phyloP scores from a whole-genome alignment of 1,139 yeast genomes.

The Meyerozyma sp. region DNA sequence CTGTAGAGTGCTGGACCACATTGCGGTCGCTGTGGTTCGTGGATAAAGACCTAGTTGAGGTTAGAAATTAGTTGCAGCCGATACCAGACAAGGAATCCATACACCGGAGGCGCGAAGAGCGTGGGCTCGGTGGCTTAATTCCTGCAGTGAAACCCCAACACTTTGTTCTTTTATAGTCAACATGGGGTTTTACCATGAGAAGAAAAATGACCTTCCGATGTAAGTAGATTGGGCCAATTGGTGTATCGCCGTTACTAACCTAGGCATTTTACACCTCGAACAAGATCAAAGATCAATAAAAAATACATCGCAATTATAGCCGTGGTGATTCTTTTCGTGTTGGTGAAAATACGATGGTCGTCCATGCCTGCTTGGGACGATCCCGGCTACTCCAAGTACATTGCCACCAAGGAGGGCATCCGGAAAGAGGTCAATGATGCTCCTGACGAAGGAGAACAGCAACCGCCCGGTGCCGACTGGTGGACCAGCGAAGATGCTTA shows the following conservation, averaged over 20 bases:
- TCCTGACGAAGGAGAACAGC: constrained; percentile 1
- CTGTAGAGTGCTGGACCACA: constrained; percentile 64
- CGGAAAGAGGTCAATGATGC: constrained; percentile 3
- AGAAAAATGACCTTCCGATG: constrained; percentile 45
- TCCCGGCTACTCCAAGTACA: constrained; percentile 12
- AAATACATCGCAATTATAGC: constrained; percentile 4
- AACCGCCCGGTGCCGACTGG: not conserved
- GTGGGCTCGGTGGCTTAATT: not conserved
- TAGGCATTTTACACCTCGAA: constrained; percentile 12
- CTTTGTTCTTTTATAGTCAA: constrained; percentile 2
- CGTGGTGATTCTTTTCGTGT: constrained; percentile 4
- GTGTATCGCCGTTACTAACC: constrained; percentile 4
- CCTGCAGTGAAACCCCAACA: not conserved
- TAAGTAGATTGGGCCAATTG: constrained; percentile 15
- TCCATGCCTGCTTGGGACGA: not conserved
- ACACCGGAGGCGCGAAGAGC: not conserved
- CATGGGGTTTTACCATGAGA: constrained; percentile 31
- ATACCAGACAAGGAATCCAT: constrained; percentile 2
- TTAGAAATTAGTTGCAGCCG: constrained; percentile 6
- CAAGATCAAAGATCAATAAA: constrained; percentile 5
- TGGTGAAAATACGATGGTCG: constrained; percentile 6
- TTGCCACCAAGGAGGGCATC: constrained; percentile 37
- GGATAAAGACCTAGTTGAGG: constrained; percentile 31
- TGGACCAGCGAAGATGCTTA: constrained; percentile 14
- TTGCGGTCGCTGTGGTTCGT: constrained; percentile 56